A percentile compares a stretch with the other conserved stretches of the same genome.
Evolutionary conservation across 345 rosid genomes (phyloP).

Genomic region (Rhizophora apiculata): DNA sequence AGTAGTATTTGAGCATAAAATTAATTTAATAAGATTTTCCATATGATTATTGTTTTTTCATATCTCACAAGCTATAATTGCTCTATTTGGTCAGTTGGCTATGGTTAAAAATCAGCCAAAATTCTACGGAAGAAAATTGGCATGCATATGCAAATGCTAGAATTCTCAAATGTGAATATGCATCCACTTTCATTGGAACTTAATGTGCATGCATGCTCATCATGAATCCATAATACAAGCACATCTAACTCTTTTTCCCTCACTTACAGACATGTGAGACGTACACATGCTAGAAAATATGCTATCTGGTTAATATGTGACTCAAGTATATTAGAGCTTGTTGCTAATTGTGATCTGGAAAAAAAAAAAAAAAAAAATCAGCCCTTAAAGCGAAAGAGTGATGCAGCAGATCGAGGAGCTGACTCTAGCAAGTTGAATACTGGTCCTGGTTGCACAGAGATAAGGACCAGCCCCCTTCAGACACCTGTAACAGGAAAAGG

Average conservation of each 20-base stretch:
- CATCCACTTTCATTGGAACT: not conserved
- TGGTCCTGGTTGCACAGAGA: constrained; percentile 47
- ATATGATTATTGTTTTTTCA: too few species aligned
- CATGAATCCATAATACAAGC: not conserved
- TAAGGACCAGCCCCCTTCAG: constrained; percentile 49
- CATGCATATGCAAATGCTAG: not conserved
- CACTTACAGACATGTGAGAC: not conserved
- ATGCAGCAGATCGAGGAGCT: constrained; percentile 44
- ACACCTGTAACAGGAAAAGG: constrained; percentile 76
- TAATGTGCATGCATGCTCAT: not conserved
- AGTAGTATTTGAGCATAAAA: too few species aligned
- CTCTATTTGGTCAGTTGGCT: too few species aligned
- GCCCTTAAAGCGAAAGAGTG: constrained; percentile 82
- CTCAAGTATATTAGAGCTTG: not conserved
- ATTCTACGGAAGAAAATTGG: too few species aligned
- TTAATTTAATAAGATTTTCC: too few species aligned
- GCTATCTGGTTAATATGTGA: constrained; percentile 5
- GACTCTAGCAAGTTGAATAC: constrained; percentile 52
- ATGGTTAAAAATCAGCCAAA: too few species aligned
- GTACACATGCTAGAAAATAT: too few species aligned
- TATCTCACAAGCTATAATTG: too few species aligned
- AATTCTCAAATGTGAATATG: not conserved
- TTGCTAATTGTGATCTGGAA: constrained; percentile 18
- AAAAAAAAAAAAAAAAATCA: constrained; percentile 23
- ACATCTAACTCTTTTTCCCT: not conserved